Base-by-base conservation (phyloP, 352 stramenopile genomes). In the Phytophthora pistaciae region DNA sequence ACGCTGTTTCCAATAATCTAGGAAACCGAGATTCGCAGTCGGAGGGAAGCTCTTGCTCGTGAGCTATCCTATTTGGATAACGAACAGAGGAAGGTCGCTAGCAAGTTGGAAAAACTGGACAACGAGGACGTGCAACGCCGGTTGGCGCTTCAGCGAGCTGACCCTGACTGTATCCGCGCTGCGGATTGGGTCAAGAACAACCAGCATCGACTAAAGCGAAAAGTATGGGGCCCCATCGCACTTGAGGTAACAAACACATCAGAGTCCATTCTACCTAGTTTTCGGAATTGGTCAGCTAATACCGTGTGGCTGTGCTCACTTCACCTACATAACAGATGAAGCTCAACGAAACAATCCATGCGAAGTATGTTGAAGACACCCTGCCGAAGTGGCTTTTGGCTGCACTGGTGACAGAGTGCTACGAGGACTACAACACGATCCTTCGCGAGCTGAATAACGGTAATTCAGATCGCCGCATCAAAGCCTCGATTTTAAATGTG, bases 321-420 rank as follows among this genome's bases (percentile, higher is more conserved):
- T 40, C 55, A 49, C 10, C 14, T 42, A 53, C 16, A 56, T 6
- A 52, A 16, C 60, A 90, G 78, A 91, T 97, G 75, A 87, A 94
- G 67, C 79, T 97, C 3, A 90, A 90, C 53, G 85, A 95, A 55
- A 69, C 79, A 8, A 85, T 92, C 1, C 84, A 96, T 48, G 89
- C 90, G 0, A 93, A 96, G 50, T 97, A 93, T 52, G 73, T 97
- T 4, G 90, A 97, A 74, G 87, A 94, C 53, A 94, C 84, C 9
- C 69, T 97, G 8, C 88, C 90, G 6, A 95, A 92, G 40, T 96
- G 82, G 80, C 74, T 96, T 21, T 79, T 95, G 64, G 81, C 77
- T 20, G 83, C 85, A 4, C 72, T 97, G 20, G 83, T 97, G 13
- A 83, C 80, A 1, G 90, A 97, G 71, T 93, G 87, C 55, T 82